These are phyloP conservation scores for Vickermania ingenoplastis DNA, from an alignment of 208 protist genomes.

Conservation along the genomic window DNA sequence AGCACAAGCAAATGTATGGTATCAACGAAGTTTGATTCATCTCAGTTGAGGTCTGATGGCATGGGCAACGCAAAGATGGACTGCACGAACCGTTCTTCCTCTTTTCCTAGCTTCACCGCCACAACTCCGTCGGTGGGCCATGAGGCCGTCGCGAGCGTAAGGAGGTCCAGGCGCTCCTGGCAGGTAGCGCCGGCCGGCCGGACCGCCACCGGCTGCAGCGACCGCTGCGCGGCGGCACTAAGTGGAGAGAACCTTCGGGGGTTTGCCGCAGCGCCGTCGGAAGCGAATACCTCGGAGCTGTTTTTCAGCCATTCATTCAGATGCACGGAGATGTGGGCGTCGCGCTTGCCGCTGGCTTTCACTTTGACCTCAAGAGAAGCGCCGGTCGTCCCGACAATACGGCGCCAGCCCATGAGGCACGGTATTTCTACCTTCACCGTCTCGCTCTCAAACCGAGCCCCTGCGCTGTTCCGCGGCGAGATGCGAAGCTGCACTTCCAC, in stretches of 20 bases:
- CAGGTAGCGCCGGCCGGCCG: constrained; percentile 11
- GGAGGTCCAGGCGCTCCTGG: constrained; percentile 6
- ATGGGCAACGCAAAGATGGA: constrained; percentile 1
- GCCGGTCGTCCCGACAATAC: not conserved
- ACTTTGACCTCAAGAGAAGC: constrained; percentile 5
- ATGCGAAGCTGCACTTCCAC: constrained; percentile 35
- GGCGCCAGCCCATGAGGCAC: not conserved
- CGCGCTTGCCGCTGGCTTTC: constrained; percentile 41
- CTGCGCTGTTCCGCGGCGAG: constrained; percentile 12
- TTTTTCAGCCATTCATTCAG: constrained; percentile 55
- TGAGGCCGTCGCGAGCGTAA: constrained; percentile 8
- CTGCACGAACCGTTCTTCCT: constrained; percentile 9
- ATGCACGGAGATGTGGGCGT: constrained; percentile 59
- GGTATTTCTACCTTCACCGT: not conserved
- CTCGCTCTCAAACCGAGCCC: not conserved
- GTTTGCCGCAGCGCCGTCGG: not conserved
- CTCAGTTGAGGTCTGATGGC: not conserved
- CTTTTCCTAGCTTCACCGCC: constrained; percentile 10
- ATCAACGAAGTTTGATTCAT: too few relatives aligned
- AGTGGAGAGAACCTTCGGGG: not conserved
- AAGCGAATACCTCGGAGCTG: constrained; percentile 6
- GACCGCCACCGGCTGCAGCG: not conserved
- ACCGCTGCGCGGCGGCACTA: not conserved
- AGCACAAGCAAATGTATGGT: too few relatives aligned
- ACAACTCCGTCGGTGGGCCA: constrained; percentile 17